These are phyloP conservation scores for Forsythia suspensa DNA, from an alignment of 257 asterid species.

Conservation along the genomic window DNA sequence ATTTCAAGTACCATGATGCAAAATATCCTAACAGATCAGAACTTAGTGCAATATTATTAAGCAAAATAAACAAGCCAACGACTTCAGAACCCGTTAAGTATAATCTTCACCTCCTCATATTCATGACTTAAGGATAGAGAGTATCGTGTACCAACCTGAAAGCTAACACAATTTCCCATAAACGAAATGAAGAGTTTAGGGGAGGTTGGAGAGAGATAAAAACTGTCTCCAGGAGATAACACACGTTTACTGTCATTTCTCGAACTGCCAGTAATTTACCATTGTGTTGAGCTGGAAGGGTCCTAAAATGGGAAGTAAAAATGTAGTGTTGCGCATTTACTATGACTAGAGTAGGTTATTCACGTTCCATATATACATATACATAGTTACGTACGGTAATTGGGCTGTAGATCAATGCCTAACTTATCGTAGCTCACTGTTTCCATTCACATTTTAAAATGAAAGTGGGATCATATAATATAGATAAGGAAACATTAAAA, in stretches of 20 bases:
- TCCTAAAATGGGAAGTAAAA: background rate
- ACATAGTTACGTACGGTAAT: background rate
- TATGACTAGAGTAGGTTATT: background rate
- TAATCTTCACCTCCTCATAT: background rate
- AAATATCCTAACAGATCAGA: background rate
- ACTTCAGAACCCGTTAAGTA: background rate
- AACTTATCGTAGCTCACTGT: background rate
- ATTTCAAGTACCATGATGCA: background rate
- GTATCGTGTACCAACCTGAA: background rate
- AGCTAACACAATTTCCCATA: background rate
- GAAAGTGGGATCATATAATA: background rate
- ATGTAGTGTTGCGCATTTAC: background rate
- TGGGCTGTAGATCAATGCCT: background rate
- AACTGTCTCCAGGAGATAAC: background rate
- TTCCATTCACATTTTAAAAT: background rate
- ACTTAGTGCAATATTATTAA: background rate
- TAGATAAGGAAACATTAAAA: background rate
- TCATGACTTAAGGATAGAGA: background rate
- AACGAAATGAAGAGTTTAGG: background rate
- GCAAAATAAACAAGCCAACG: background rate
- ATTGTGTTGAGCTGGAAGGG: background rate
- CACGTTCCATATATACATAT: background rate
- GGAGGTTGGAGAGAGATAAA: background rate
- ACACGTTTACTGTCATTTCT: background rate
- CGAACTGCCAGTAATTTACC: background rate